A percentile compares a stretch with the other conserved stretches of the same genome.
Evolutionary conservation across 2,329 filamentous ascomycete genomes (phyloP).

Genomic region (Pezicula neosporulosa): DNA sequence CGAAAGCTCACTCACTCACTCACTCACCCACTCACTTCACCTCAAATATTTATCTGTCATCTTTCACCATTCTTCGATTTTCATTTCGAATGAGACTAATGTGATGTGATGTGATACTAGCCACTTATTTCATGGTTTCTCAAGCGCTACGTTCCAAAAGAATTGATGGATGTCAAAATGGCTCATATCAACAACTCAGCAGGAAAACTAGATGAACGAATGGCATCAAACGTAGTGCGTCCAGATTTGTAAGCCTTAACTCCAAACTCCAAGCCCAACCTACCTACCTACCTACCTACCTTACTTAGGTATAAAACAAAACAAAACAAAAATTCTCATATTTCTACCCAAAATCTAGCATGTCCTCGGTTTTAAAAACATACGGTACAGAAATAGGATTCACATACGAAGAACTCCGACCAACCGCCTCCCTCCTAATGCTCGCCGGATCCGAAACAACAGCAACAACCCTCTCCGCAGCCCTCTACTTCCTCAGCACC

Average conservation of each 20-base stretch:
- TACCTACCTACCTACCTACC: no score
- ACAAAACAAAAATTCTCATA: no score
- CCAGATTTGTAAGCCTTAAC: neutral
- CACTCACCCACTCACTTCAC: neutral
- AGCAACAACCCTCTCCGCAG: neutral
- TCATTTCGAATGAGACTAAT: no score
- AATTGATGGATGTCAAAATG: neutral
- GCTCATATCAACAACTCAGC: neutral
- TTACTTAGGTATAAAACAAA: no score
- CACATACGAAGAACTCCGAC: slow-evolving; percentile 2
- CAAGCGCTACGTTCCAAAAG: neutral
- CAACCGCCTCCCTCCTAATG: neutral
- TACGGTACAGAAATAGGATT: neutral
- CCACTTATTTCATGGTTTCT: neutral
- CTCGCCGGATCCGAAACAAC: slow-evolving; percentile 4
- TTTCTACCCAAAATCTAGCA: no score
- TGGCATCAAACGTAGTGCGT: neutral
- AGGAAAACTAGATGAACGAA: neutral
- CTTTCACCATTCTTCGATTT: no score
- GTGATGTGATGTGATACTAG: neutral
- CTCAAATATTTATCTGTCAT: neutral
- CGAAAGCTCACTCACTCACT: no score
- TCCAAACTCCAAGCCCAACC: no score
- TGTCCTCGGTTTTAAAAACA: slow-evolving; percentile 27
- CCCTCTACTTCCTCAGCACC: neutral